phyloP scores from a whole-genome alignment of 352 stramenopile species.

The Phytophthora macrochlamydospora region DNA sequence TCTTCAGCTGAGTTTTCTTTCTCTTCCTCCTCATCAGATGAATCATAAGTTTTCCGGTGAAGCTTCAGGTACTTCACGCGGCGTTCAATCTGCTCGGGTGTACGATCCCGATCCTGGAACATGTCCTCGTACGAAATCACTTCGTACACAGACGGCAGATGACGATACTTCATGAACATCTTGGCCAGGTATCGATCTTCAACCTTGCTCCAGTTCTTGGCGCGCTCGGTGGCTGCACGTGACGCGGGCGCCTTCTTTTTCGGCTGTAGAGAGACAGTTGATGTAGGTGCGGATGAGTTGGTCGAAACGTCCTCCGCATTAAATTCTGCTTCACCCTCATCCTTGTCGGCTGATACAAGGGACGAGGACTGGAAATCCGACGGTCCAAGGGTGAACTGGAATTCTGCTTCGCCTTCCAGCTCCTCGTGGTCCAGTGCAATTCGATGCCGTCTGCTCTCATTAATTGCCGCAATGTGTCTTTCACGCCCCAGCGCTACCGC shows the following conservation, averaged over 20 bases:
- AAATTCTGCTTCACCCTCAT: constrained; percentile 37
- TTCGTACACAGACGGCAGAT: constrained; percentile 85
- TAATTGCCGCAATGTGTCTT: constrained; percentile 60
- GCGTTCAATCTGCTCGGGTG: constrained; percentile 82
- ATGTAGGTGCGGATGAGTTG: constrained; percentile 13
- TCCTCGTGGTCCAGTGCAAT: constrained; percentile 77
- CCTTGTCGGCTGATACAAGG: constrained; percentile 38
- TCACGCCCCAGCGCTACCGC: constrained; percentile 67
- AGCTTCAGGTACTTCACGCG: constrained; percentile 86
- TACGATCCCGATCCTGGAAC: constrained; percentile 88
- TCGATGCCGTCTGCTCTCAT: constrained; percentile 69
- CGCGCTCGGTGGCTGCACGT: constrained; percentile 51
- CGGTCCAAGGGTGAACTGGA: constrained; percentile 69
- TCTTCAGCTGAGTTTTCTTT: constrained; percentile 34
- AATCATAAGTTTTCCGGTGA: constrained; percentile 74
- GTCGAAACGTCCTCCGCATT: constrained; percentile 8
- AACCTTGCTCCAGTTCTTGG: constrained; percentile 84
- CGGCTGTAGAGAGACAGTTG: constrained; percentile 14
- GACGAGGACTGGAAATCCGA: constrained; percentile 68
- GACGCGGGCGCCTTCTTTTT: constrained; percentile 35
- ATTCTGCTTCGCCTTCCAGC: constrained; percentile 80
- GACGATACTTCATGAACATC: constrained; percentile 77
- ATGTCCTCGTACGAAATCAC: constrained; percentile 91
- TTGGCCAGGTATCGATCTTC: constrained; percentile 85
- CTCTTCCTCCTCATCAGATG: constrained; percentile 62